These are phyloP conservation scores for Rubia occidens DNA, from an alignment of 305 asterid species.

Conservation along the genomic window DNA sequence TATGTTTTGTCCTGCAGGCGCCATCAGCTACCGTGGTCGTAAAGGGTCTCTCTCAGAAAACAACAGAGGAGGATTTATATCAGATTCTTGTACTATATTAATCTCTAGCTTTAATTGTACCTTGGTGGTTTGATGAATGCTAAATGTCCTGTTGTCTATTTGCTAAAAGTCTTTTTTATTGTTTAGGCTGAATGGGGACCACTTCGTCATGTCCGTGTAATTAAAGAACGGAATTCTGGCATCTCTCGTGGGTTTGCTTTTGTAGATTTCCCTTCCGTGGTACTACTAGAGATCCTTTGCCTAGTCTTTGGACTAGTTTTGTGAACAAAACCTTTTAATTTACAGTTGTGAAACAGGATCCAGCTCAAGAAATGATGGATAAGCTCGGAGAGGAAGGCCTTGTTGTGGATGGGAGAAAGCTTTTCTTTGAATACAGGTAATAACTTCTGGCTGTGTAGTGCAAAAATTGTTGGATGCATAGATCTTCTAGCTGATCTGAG, in stretches of 20 bases:
- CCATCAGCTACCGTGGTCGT: slow-evolving; percentile 96
- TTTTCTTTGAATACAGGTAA: slow-evolving; percentile 92
- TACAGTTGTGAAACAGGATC: slow-evolving; percentile 43
- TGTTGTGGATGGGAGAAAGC: slow-evolving; percentile 82
- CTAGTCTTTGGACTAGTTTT: slow-evolving; percentile 12
- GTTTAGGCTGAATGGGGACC: slow-evolving; percentile 98
- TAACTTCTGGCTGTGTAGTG: slow-evolving; percentile 13
- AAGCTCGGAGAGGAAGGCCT: slow-evolving; percentile 81
- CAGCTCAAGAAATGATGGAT: slow-evolving; percentile 94
- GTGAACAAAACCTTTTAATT: slow-evolving; percentile 7
- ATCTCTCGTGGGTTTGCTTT: slow-evolving; percentile 96
- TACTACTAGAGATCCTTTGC: slow-evolving; percentile 26
- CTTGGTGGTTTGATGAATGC: background rate
- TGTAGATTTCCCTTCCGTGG: slow-evolving; percentile 93
- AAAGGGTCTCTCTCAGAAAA: slow-evolving; percentile 92
- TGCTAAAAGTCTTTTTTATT: slow-evolving; percentile 1
- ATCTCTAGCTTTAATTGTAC: slow-evolving; percentile 17
- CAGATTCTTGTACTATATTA: slow-evolving; percentile 62
- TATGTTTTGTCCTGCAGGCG: slow-evolving; percentile 38
- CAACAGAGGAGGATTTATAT: slow-evolving; percentile 90
- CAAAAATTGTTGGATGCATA: background rate
- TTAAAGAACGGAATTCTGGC: slow-evolving; percentile 88
- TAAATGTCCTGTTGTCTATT: background rate
- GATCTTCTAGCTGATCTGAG: background rate
- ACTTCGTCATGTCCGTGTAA: slow-evolving; percentile 91